A percentile compares a stretch with the other conserved stretches of the same genome.
These are phyloP conservation scores for Neurospora sp. DNA, from an alignment of 495 filamentous ascomycete genomes.

Conservation along the genomic window DNA sequence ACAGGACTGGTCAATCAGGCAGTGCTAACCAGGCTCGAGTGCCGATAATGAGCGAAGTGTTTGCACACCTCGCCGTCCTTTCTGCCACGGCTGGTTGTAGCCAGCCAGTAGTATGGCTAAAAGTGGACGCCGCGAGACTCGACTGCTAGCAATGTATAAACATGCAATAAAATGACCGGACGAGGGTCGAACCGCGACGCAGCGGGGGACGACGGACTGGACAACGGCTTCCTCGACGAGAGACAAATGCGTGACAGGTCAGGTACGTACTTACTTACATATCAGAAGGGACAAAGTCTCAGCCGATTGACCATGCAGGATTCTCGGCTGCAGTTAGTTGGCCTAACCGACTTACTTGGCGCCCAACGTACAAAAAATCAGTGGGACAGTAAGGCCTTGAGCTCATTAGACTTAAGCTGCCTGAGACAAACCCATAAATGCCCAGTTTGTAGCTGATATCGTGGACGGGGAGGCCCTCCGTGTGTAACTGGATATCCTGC, in stretches of 20 bases:
- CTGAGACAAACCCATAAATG: background rate
- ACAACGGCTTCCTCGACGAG: background rate
- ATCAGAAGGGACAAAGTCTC: background rate
- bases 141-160: background rate
- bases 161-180: background rate
- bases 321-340: background rate
- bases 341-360: background rate
- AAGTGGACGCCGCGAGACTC: background rate
- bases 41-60: background rate
- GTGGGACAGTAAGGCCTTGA: background rate
- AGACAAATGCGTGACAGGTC: background rate
- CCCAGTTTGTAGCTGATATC: background rate
- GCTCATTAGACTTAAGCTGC: background rate
- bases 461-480: background rate
- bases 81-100: background rate
- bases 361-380: background rate
- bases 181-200: background rate
- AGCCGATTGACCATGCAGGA: background rate
- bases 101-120: background rate
- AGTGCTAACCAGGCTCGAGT: background rate
- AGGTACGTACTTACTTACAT: background rate
- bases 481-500: conserved; percentile 8
- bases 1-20: background rate
- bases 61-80: background rate
- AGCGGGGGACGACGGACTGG: background rate